Conservation (phyloP, 169 alveolate genomes). For the Neospora caninum region DNA sequence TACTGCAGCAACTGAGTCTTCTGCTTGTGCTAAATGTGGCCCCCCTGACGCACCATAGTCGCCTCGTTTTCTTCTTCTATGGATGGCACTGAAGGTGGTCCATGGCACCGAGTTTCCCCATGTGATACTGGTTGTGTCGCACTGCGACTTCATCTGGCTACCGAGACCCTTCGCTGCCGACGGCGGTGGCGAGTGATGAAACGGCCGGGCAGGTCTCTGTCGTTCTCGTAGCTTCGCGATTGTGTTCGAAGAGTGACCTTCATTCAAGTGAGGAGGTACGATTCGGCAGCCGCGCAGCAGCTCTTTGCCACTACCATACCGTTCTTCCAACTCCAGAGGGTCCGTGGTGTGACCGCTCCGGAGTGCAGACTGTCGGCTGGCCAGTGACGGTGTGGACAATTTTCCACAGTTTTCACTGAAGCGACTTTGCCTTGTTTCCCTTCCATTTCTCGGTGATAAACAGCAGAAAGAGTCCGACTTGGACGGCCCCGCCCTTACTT, state of each 20-base stretch:
- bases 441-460: background rate
- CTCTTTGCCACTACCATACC: background rate
- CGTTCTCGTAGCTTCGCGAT: background rate
- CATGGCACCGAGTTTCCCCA: background rate
- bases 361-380: background rate
- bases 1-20: no score
- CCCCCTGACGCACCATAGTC: no score
- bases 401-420: background rate
- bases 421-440: background rate
- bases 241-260: slow-evolving; percentile 4
- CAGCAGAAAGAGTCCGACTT: background rate
- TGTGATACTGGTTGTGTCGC: background rate
- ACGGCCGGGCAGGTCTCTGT: slow-evolving; percentile 22
- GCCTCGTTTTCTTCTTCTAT: no score
- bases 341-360: slow-evolving; percentile 39
- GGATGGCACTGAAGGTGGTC: background rate
- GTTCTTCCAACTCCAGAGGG: background rate
- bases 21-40: no score
- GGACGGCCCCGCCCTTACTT: background rate
- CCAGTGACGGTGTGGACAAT: background rate
- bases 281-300: background rate
- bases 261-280: slow-evolving; percentile 27
- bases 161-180: background rate
- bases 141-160: background rate
- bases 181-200: background rate